Evolutionary conservation across 139 green algal genomes (phyloP), one percentile per base, ranked within the genome.

Genomic region (Gonium pectorale): DNA sequence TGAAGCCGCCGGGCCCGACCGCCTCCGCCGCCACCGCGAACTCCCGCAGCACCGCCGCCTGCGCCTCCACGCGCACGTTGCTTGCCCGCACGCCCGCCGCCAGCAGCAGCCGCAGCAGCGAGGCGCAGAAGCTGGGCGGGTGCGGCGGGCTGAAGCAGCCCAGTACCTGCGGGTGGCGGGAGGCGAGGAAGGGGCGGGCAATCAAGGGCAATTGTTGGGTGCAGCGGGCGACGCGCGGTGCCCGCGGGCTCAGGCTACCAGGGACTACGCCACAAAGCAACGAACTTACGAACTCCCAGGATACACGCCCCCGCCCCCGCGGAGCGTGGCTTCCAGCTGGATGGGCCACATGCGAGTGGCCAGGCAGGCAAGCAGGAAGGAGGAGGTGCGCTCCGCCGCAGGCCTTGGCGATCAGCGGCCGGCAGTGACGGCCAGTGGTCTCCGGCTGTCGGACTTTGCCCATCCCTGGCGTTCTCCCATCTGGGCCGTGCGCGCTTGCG

Each of bases 41-140:
- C 75, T 82, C 75, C 29, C 75, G 75, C 75, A 82, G 59, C 75
- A 82, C 43, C 75, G 75, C 75, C 56, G 59, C 75, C 38, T 40
- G n/a, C 29, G 8, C 75, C 56, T 71, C 75, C 5, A 27, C 43
- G 17, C 75, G 75, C 38, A 82, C 59, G 75, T 82, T 60, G 59
- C 54, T 82, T 21, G 59, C 59, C 6, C 75, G 75, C 75, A 82
- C 38, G 0, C 75, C 75, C 40, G 59, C 75, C 6, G 59, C 59
- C 75, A 82, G 59, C 75, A 82, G 75, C 59, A 82, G 59, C 56
- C 75, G 75, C 75, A 82, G 59, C 75, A 82, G 41, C 40, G 29
- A 17, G 17, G 17, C 59, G 43, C 40, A 60, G 11, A 72, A 38
- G 19, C 44, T 41, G 59, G 75, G 2, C 2, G 59, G 40, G 40